Conservation (phyloP, 805 yeast species). For the Ogataea pini region DNA sequence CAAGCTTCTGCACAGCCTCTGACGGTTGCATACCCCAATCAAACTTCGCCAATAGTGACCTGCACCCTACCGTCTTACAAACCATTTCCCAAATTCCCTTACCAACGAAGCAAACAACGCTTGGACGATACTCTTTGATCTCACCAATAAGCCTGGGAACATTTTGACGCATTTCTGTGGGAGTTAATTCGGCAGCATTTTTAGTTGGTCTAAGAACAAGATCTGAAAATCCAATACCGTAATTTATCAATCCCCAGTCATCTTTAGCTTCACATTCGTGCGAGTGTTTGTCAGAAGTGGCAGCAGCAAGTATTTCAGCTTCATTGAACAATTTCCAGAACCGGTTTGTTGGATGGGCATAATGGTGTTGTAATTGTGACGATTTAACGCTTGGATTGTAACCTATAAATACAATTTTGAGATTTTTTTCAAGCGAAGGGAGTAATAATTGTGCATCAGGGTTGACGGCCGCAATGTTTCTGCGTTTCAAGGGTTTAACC, state of each 20-base stretch:
- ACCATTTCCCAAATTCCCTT: constrained; percentile 74
- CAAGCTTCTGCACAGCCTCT: constrained; percentile 21
- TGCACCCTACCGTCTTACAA: constrained; percentile 38
- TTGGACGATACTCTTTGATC: constrained; percentile 41
- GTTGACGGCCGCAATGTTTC: not conserved
- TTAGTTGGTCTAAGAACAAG: constrained; percentile 64
- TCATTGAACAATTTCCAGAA: constrained; percentile 68
- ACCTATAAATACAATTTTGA: constrained; percentile 60
- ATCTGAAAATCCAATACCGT: constrained; percentile 69
- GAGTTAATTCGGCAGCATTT: constrained; percentile 54
- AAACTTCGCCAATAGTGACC: constrained; percentile 39
- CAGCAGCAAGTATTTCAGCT: constrained; percentile 42
- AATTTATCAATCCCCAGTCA: constrained; percentile 36
- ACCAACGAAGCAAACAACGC: constrained; percentile 60
- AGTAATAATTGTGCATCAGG: constrained; percentile 5
- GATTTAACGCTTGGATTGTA: constrained; percentile 72
- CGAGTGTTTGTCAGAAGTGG: constrained; percentile 5
- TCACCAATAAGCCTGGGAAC: constrained; percentile 54
- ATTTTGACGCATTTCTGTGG: constrained; percentile 52
- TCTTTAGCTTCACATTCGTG: constrained; percentile 16
- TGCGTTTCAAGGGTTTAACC: not conserved
- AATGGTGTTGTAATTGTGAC: constrained; percentile 62
- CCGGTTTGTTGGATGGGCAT: constrained; percentile 67
- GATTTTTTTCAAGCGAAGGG: constrained; percentile 24
- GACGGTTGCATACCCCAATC: constrained; percentile 52